Evolutionary conservation across 2,329 filamentous ascomycete genomes (phyloP).

Genomic region (Ophiostoma ips): DNA sequence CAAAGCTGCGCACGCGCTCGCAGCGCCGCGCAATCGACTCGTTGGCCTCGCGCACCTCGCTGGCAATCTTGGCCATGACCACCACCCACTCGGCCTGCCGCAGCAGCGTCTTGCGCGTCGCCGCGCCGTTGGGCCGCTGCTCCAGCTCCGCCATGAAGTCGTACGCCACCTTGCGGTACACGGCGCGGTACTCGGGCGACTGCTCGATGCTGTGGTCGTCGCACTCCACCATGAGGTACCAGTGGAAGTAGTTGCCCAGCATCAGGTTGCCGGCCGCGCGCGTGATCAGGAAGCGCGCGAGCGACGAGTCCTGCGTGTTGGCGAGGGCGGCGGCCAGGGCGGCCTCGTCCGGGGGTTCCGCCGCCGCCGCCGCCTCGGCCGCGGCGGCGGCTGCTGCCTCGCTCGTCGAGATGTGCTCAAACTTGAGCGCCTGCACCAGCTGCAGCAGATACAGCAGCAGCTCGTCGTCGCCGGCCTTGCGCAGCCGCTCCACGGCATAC

Average conservation of each 20-base stretch:
- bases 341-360: too few relatives aligned
- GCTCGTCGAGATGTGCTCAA: conserved; percentile 59
- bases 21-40: conserved; percentile 69
- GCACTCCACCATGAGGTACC: conserved; percentile 98
- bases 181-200: conserved; percentile 55
- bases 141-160: conserved; percentile 89
- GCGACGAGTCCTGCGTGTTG: conserved; percentile 58
- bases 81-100: conserved; percentile 84
- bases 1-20: conserved; percentile 68
- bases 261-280: conserved; percentile 79
- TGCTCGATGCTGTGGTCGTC: conserved; percentile 71
- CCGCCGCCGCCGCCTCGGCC: conserved; percentile 22
- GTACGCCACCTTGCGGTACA: conserved; percentile 87
- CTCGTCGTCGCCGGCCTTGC: conserved; percentile 87
- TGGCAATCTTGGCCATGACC: conserved; percentile 75
- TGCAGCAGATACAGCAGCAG: conserved; percentile 83
- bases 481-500: conserved; percentile 82
- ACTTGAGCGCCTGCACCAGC: conserved; percentile 90
- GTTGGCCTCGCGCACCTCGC: conserved; percentile 69
- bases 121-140: conserved; percentile 52
- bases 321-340: too few relatives aligned
- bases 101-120: conserved; percentile 60
- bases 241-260: conserved; percentile 89
- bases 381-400: background rate
- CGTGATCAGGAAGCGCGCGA: conserved; percentile 79